Conservation (phyloP, 2,329 filamentous ascomycete species). For the Dendryphion nanum region DNA sequence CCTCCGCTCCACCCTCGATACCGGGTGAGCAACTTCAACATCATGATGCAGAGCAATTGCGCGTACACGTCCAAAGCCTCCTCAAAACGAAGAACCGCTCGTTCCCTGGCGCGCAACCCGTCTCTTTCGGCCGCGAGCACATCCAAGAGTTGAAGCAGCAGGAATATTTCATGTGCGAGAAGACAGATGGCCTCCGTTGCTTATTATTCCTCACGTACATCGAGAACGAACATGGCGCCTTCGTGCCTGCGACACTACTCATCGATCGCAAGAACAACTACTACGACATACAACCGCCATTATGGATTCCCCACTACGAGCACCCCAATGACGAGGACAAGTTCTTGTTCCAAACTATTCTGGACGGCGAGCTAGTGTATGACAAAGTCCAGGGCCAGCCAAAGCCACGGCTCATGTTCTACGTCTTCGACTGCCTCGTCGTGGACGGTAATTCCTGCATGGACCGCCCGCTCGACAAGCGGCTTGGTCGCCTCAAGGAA, state of each 20-base stretch:
- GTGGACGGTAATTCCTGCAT: constrained; percentile 75
- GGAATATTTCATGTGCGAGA: constrained; percentile 98
- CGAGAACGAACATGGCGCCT: constrained; percentile 51
- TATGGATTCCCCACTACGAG: constrained; percentile 77
- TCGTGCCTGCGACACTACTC: constrained; percentile 68
- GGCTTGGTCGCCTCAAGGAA: constrained; percentile 81
- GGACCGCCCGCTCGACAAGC: constrained; percentile 79
- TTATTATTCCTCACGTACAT: constrained; percentile 84
- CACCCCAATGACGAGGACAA: constrained; percentile 53
- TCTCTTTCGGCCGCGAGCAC: constrained; percentile 83
- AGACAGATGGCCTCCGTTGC: constrained; percentile 94
- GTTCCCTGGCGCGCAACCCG: constrained; percentile 91
- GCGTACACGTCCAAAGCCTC: constrained; percentile 70
- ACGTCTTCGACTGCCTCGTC: constrained; percentile 91
- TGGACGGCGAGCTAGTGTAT: constrained; percentile 91
- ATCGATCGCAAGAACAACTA: constrained; percentile 99
- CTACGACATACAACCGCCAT: constrained; percentile 71
- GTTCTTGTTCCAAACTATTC: constrained; percentile 77
- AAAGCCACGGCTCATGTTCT: constrained; percentile 68
- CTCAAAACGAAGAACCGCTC: constrained; percentile 65
- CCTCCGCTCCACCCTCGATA: constrained; percentile 30
- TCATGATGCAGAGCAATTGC: constrained; percentile 51
- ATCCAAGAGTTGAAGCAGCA: constrained; percentile 74
- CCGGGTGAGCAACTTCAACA: constrained; percentile 27
- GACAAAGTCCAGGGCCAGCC: constrained; percentile 68